Evolutionary conservation across 2,329 filamentous ascomycete species (phyloP).

Genomic region (Penicillium crustosum): DNA sequence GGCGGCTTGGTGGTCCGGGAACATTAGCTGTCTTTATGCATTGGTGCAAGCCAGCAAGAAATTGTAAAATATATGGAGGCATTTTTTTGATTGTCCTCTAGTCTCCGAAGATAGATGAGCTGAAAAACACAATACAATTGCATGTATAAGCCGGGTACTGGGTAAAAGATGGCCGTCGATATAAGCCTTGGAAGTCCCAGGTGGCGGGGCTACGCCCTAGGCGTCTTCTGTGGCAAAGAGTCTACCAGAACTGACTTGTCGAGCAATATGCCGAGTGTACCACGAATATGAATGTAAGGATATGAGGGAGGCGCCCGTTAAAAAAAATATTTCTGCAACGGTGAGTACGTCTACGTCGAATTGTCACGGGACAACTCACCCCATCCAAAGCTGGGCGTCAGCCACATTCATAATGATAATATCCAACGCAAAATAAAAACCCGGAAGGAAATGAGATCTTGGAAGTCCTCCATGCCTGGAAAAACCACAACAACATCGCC

Average conservation of each 20-base stretch:
- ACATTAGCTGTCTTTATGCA: constrained; percentile 40
- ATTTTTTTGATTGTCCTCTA: neutral
- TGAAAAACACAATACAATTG: neutral
- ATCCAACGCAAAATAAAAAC: neutral
- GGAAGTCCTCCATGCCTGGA: neutral
- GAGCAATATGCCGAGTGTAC: neutral
- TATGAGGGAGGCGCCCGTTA: neutral
- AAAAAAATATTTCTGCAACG: neutral
- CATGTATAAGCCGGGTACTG: neutral
- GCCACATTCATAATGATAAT: neutral
- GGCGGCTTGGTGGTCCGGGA: constrained; percentile 41
- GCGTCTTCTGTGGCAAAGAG: neutral
- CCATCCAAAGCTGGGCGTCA: neutral
- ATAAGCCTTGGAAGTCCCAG: neutral
- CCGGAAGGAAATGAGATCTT: neutral
- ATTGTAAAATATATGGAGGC: constrained; percentile 14
- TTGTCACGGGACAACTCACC: neutral
- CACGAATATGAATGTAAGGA: neutral
- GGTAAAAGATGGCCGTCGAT: neutral
- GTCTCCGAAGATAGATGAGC: neutral
- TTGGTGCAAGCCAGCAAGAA: constrained; percentile 39
- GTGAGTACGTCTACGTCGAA: neutral
- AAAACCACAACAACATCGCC: neutral
- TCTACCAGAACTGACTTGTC: neutral
- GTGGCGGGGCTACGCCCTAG: neutral